Conservation (phyloP, 2,329 filamentous ascomycete genomes). For the Aspergillus latus region DNA sequence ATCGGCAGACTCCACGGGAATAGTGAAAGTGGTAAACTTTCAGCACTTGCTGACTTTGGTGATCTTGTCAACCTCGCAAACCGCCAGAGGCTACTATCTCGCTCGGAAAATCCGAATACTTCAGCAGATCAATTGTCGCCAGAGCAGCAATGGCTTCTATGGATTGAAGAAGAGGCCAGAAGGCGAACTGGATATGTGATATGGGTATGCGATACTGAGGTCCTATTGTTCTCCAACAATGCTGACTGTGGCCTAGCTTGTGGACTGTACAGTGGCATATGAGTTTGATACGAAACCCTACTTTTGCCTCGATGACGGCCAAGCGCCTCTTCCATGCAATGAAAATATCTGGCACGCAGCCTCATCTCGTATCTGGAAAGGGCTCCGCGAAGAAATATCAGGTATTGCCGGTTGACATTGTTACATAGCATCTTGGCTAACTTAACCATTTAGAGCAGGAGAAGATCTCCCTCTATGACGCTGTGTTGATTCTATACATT, state of each 20-base stretch:
- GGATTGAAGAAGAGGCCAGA: slow-evolving; percentile 40
- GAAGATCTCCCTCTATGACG: slow-evolving; percentile 41
- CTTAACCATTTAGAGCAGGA: slow-evolving; percentile 18
- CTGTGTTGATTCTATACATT: slow-evolving; percentile 50
- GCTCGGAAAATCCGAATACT: slow-evolving; percentile 14
- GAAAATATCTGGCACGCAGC: slow-evolving; percentile 44
- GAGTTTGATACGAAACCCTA: slow-evolving; percentile 37
- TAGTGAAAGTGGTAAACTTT: slow-evolving; percentile 25
- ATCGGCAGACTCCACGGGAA: slow-evolving; percentile 33
- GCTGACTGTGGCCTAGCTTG: slow-evolving; percentile 31
- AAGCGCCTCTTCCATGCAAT: slow-evolving; percentile 40
- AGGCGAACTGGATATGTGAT: slow-evolving; percentile 44
- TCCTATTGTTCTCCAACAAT: neutral
- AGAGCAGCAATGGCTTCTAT: slow-evolving; percentile 34
- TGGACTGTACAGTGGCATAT: slow-evolving; percentile 45
- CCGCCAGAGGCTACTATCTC: slow-evolving; percentile 25
- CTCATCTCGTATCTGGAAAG: slow-evolving; percentile 35
- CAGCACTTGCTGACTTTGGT: slow-evolving; percentile 27
- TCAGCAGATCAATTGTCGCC: slow-evolving; percentile 9
- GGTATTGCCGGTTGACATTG: slow-evolving; percentile 18
- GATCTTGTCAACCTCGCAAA: slow-evolving; percentile 30
- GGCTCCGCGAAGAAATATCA: slow-evolving; percentile 22
- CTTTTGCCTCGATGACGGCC: slow-evolving; percentile 44
- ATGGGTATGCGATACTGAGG: slow-evolving; percentile 38
- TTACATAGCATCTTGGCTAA: slow-evolving; percentile 3